Evolutionary conservation across 768 basidiomycete species (phyloP), one percentile per base, ranked within the genome.

Genomic region (Mrakia frigida): DNA sequence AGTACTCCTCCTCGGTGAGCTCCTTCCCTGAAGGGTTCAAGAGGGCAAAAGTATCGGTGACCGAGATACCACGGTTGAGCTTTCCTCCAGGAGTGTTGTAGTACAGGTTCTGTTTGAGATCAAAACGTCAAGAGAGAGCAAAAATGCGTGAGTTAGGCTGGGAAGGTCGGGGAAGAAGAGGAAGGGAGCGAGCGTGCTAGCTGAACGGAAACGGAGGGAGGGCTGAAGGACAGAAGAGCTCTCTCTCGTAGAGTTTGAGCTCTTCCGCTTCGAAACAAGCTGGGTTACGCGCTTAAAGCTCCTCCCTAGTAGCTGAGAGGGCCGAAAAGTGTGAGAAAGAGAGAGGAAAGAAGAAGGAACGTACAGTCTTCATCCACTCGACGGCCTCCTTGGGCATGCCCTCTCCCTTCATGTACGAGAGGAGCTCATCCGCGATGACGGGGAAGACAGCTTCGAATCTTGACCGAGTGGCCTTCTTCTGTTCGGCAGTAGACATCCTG

Each of bases 71-170:
- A 50, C 96, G 89, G 84, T 97, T 98, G 73, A 98, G 90, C 84
- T 98, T 98, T 4, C 94, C 94, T 77, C 93, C 92, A 0, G 94
- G 94, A n/a, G 92, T 91, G 84, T 98, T 98, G 86, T 94, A 91
- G 79, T 94, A 88, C 74, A 98, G 85, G 82, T 87, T 94, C 93
- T 94, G 80, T 16, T 33, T 13, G 7, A 65, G 7, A 61, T 46
- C 37, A 37, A 69, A 63, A 52, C n/a, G 31, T 25, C 25, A n/a
- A 43, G 65, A 13, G 43, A 31, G 11, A 43, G 53, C 61, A 4
- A 23, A 23, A 50, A 50, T 50, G 46, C 10, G 46, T 23, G 41
- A 68, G 35, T 37, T 37, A 18, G n/a, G 37, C 16, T 16, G 37
- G 28, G 43, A 21, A 43, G 50, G 50, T 69, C 61, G 33, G 74